These are phyloP conservation scores for Myrmaecium sp. DNA, from an alignment of 2,329 filamentous ascomycete species.

Conservation along the genomic window DNA sequence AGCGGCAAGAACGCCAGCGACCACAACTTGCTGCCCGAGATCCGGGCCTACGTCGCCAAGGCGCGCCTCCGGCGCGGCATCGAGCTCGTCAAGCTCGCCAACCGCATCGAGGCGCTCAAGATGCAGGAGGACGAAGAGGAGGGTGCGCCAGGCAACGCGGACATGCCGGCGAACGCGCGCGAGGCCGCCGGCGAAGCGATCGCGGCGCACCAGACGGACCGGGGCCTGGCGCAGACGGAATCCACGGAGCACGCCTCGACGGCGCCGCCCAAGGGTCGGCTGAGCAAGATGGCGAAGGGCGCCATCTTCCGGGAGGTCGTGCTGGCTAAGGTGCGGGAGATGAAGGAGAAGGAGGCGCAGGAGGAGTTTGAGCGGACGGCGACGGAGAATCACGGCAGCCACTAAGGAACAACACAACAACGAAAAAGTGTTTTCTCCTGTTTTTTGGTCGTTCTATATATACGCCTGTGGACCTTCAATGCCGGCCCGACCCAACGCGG, in stretches of 20 bases:
- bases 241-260: constrained; percentile 4
- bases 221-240: constrained; percentile 15
- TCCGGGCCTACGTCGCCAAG: constrained; percentile 83
- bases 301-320: constrained; percentile 91
- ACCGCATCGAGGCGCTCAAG: constrained; percentile 87
- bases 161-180: constrained; percentile 45
- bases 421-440: no score
- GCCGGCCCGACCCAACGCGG: no score
- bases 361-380: constrained; percentile 48
- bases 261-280: constrained; percentile 28
- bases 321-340: constrained; percentile 79
- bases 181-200: constrained; percentile 35
- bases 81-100: constrained; percentile 87
- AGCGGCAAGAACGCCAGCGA: constrained; percentile 82
- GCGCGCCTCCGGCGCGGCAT: constrained; percentile 84
- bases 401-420: no score
- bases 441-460: no score
- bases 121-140: constrained; percentile 82
- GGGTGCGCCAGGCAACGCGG: constrained; percentile 39
- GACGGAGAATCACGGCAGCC: constrained; percentile 11
- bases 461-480: no score
- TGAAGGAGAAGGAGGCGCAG: constrained; percentile 71
- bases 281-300: constrained; percentile 42
- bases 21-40: constrained; percentile 94
- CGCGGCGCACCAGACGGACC: constrained; percentile 15